phyloP scores from a whole-genome alignment of 2,329 filamentous ascomycete species.

The Phialocephala subalpina region DNA sequence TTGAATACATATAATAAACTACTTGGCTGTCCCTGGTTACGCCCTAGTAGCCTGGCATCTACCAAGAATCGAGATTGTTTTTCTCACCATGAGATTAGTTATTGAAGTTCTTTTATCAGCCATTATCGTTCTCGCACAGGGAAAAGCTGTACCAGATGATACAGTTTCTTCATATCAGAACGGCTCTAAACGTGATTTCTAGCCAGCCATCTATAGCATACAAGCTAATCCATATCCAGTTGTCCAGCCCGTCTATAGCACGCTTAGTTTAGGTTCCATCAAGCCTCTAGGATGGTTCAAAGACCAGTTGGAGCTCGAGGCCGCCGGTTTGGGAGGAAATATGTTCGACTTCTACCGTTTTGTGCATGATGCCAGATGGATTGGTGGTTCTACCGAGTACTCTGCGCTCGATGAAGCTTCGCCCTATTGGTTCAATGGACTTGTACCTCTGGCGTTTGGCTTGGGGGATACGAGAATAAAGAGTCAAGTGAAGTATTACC shows the following conservation, averaged over 20 bases:
- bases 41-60: background rate
- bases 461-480: slow-evolving; percentile 58
- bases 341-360: slow-evolving; percentile 63
- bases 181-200: background rate
- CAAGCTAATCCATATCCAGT: slow-evolving; percentile 12
- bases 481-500: slow-evolving; percentile 53
- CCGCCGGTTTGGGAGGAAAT: slow-evolving; percentile 57
- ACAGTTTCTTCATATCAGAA: background rate
- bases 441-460: slow-evolving; percentile 62
- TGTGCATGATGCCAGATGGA: slow-evolving; percentile 59
- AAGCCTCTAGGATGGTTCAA: slow-evolving; percentile 56
- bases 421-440: slow-evolving; percentile 62
- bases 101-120: background rate
- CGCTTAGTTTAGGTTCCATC: slow-evolving; percentile 41
- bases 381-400: slow-evolving; percentile 60
- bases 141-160: background rate
- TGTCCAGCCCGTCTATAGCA: slow-evolving; percentile 22
- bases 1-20: background rate
- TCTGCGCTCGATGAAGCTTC: slow-evolving; percentile 60
- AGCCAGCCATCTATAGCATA: background rate
- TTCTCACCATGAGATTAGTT: background rate
- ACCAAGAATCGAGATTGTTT: background rate
- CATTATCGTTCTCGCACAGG: background rate
- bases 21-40: background rate
- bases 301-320: slow-evolving; percentile 55